A percentile compares a stretch with the other conserved stretches of the same genome.
phyloP scores from a whole-genome alignment of 306 rosid species.

The Chamaecrista fasciculata region DNA sequence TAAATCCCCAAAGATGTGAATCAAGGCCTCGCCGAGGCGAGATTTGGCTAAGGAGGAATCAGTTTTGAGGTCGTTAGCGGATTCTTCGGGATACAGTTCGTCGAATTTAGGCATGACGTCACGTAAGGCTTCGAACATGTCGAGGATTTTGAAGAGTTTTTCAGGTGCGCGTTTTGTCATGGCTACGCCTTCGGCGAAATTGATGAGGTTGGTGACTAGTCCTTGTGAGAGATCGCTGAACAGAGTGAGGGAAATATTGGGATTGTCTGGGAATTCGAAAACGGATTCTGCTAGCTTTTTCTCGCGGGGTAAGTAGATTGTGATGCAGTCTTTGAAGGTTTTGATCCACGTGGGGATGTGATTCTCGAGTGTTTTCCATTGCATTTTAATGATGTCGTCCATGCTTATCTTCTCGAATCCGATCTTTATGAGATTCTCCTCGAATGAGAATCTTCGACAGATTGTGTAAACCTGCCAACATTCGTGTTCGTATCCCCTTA shows the following conservation, averaged over 20 bases:
- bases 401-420: slow-evolving; percentile 59
- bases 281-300: slow-evolving; percentile 35
- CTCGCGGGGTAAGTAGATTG: slow-evolving; percentile 45
- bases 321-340: slow-evolving; percentile 36
- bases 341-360: slow-evolving; percentile 55
- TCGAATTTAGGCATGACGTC: slow-evolving; percentile 36
- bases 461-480: slow-evolving; percentile 48
- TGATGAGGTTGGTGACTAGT: slow-evolving; percentile 46
- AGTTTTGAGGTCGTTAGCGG: slow-evolving; percentile 35
- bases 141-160: slow-evolving; percentile 62
- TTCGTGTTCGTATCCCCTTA: slow-evolving; percentile 46
- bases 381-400: slow-evolving; percentile 57
- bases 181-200: slow-evolving; percentile 55
- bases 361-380: slow-evolving; percentile 49
- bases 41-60: slow-evolving; percentile 37
- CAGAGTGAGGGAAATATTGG: slow-evolving; percentile 32
- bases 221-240: slow-evolving; percentile 46
- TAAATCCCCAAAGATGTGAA: slow-evolving; percentile 38
- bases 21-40: slow-evolving; percentile 45
- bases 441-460: slow-evolving; percentile 43
- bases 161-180: slow-evolving; percentile 59
- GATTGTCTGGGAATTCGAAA: slow-evolving; percentile 28
- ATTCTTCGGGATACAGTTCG: slow-evolving; percentile 34
- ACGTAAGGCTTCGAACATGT: slow-evolving; percentile 59
- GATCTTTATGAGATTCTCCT: slow-evolving; percentile 34